Conservation (phyloP, 148 eudicot genomes). For the Vaccinium darrowii region DNA sequence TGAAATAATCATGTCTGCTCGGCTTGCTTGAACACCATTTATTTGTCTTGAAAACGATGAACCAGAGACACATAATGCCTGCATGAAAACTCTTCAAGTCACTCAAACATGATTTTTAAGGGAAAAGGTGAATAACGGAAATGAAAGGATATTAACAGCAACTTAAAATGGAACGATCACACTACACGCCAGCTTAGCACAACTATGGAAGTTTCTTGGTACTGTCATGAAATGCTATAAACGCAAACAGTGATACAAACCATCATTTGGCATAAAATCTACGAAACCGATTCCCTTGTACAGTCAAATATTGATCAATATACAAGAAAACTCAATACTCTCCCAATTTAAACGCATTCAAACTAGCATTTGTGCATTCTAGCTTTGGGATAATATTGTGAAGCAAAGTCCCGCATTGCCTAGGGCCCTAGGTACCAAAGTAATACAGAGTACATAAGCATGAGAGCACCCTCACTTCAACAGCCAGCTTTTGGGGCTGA, state of each 20-base stretch:
- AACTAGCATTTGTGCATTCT: background rate
- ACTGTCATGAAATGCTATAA: background rate
- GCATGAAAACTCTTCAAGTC: slow-evolving; percentile 21
- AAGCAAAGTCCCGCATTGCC: too few species aligned
- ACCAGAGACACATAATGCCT: slow-evolving; percentile 84
- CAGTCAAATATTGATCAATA: background rate
- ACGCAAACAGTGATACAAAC: background rate
- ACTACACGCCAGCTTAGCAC: background rate
- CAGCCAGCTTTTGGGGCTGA: too few species aligned
- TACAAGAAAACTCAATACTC: background rate
- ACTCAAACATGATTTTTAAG: slow-evolving; percentile 7
- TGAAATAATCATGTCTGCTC: slow-evolving; percentile 95
- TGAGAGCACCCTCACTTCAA: too few species aligned
- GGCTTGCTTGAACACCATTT: slow-evolving; percentile 73
- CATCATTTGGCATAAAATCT: background rate
- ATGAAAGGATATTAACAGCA: background rate
- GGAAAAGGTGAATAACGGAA: background rate
- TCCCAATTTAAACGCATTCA: background rate
- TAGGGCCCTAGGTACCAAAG: too few species aligned
- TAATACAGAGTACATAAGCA: too few species aligned
- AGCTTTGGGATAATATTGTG: background rate
- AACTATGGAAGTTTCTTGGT: background rate
- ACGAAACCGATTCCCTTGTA: background rate
- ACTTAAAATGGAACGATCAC: background rate
- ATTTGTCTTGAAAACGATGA: slow-evolving; percentile 54